Evolutionary conservation across 148 eudicot species (phyloP), one percentile per base, ranked within the genome.

Genomic region (Persicaria tinctoria): DNA sequence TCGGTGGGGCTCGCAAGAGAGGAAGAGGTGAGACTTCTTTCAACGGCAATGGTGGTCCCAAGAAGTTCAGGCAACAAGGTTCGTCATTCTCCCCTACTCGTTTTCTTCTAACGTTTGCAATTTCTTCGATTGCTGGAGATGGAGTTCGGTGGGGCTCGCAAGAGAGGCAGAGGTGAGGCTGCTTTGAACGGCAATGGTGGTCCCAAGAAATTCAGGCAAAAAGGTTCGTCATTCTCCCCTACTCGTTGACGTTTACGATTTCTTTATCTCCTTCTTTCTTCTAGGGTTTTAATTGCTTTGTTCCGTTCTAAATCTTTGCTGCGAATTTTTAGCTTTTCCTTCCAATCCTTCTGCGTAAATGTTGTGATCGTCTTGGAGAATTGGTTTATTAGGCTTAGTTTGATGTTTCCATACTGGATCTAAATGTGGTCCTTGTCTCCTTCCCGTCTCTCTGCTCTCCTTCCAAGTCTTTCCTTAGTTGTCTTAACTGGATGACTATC

Each of bases 111-210:
- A 20, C 17, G 5, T 48, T 32, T 51, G 6, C 4, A 20, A 20
- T 20, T 20, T 20, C 23, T 20, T 20, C 23, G 23, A 20, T 20
- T 20, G 44, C 9, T 1, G 6, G 18, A 46, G 48, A 90, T 90
- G 95, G 95, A 88, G 70, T 88, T 83, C 53, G 88, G 90, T 70
- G 90, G 80, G 20, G 80, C 82, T 70, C 83, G 83, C 51, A 90
- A 86, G 79, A 88, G 92, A 75, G 90, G 82, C 9, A 84, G 86
- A 64, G 80, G 68, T 1, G 85, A 80, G 4, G 79, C 77, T 80
- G 68, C 85, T 68, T 44, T 81, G 50, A 88, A 88, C 41, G 87
- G 85, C 41, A 84, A 85, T 82, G 89, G 87, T 64, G 86, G 84
- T 45, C 83, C 79, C 69, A 90, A 90, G 86, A 88, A 90, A 75